These are phyloP conservation scores for Priceomyces carsonii DNA, from an alignment of 805 yeast genomes.

Conservation along the genomic window DNA sequence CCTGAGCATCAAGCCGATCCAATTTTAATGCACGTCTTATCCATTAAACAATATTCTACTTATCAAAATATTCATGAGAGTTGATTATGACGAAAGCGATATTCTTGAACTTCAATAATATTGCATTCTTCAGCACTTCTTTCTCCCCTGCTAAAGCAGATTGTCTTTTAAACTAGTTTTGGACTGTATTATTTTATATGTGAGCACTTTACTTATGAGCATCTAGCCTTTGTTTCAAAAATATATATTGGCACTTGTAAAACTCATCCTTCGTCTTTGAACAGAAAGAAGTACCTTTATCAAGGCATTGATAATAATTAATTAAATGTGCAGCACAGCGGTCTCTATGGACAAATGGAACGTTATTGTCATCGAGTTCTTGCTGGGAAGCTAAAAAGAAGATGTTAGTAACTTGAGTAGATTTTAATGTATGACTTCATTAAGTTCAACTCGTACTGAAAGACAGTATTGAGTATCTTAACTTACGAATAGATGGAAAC, in stretches of 20 bases:
- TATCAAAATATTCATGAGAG: too few species aligned
- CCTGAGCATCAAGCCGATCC: too few species aligned
- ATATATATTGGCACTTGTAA: constrained; percentile 44
- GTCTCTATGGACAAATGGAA: constrained; percentile 46
- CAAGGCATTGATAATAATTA: constrained; percentile 43
- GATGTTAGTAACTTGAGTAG: constrained; percentile 1
- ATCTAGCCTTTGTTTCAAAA: constrained; percentile 44
- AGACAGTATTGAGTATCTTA: background rate
- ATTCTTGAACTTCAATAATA: too few species aligned
- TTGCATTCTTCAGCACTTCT: too few species aligned
- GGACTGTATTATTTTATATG: constrained; percentile 4
- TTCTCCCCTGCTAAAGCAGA: too few species aligned
- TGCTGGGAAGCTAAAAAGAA: constrained; percentile 21
- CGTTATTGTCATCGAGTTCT: constrained; percentile 41
- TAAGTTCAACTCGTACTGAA: too few species aligned
- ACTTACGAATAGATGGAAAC: constrained; percentile 22
- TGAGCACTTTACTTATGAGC: too few species aligned
- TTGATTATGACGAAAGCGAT: too few species aligned
- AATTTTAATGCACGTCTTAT: too few species aligned
- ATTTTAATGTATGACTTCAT: background rate
- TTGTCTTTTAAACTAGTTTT: too few species aligned
- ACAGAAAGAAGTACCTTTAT: constrained; percentile 45
- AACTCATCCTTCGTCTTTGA: constrained; percentile 40
- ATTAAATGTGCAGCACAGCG: constrained; percentile 45
- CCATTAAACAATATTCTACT: too few species aligned